Conservation (phyloP, 1,139 yeast species). For the Yamadazyma buinensis region DNA sequence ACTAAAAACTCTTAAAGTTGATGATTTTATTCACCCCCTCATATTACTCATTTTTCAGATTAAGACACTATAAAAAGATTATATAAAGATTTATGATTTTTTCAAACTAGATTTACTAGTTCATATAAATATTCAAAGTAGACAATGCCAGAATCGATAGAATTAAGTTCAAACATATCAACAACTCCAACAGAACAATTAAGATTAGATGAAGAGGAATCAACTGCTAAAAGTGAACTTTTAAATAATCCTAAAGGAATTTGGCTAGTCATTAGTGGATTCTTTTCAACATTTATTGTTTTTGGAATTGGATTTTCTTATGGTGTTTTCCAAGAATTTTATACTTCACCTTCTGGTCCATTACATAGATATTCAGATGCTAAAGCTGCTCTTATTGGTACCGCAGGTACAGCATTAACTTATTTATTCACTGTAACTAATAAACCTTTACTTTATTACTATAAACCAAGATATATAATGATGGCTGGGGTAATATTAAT, state of each 20-base stretch:
- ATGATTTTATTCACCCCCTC: no score
- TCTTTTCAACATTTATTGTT: conserved; percentile 28
- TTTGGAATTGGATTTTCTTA: conserved; percentile 33
- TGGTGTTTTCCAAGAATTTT: conserved; percentile 34
- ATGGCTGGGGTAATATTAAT: conserved; percentile 21
- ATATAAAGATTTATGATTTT: no score
- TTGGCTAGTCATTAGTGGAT: conserved; percentile 21
- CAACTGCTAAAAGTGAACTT: conserved; percentile 2
- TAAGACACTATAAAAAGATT: no score
- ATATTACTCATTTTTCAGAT: no score
- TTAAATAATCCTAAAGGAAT: conserved; percentile 8
- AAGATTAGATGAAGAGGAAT: not conserved
- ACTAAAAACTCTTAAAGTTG: no score
- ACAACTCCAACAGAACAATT: conserved; percentile 2
- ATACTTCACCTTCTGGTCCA: conserved; percentile 25
- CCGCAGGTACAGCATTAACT: conserved; percentile 24
- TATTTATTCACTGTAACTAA: conserved; percentile 25
- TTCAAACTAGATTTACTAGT: no score
- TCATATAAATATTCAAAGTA: no score
- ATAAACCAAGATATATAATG: conserved; percentile 22
- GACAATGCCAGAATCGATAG: not conserved
- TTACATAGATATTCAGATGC: conserved; percentile 19
- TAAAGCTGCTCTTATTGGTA: conserved; percentile 28
- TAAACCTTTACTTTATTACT: conserved; percentile 16
- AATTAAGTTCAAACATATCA: not conserved